Evolutionary conservation across 768 basidiomycete species (phyloP), one percentile per base, ranked within the genome.

Genomic region (Pisolithus orientalis): DNA sequence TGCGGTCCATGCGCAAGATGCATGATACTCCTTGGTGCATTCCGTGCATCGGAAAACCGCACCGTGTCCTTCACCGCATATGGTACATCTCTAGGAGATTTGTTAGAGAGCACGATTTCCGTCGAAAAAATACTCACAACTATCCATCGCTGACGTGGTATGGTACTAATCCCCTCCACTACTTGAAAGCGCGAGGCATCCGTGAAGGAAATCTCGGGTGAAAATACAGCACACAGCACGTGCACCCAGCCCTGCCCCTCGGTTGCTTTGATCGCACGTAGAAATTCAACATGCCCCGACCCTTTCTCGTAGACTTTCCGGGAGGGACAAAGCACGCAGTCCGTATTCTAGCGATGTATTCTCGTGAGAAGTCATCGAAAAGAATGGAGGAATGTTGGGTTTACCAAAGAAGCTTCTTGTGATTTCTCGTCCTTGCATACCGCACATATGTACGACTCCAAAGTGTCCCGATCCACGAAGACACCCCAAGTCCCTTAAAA

Each of bases 161-260:
- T 79, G 2, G 79, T 80, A 57, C 83, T 88, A 49, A 96, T 75
- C 27, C 91, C 93, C 68, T 98, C 95, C 6, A 89, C 89, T n/a
- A 85, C 69, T 37, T 85, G 82, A 43, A 97, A 72, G 13, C 79
- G 79, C 6, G 73, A 64, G 0, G 90, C 80, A 60, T 94, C 87
- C 24, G 88, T 84, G 65, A 88, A 95, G 4, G 72, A 77, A n/a
- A 94, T 71, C 61, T 97, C 94, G 4, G 86, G 85, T 28, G 84
- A 80, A 70, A 92, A 97, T 1, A 90, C 82, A 2, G 94, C 82
- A 71, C 95, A 98, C 4, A 96, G 70, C 31, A 94, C 75, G 65
- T 98, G 95, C 0, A 84, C 84, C 94, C 94, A 96, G 51, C 87
- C 85, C 66, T 91, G 87, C 9, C 91, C 90, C 72, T 96, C 94